phyloP scores from a whole-genome alignment of 2,329 filamentous ascomycete genomes.

The Fusarium decemcellulare region DNA sequence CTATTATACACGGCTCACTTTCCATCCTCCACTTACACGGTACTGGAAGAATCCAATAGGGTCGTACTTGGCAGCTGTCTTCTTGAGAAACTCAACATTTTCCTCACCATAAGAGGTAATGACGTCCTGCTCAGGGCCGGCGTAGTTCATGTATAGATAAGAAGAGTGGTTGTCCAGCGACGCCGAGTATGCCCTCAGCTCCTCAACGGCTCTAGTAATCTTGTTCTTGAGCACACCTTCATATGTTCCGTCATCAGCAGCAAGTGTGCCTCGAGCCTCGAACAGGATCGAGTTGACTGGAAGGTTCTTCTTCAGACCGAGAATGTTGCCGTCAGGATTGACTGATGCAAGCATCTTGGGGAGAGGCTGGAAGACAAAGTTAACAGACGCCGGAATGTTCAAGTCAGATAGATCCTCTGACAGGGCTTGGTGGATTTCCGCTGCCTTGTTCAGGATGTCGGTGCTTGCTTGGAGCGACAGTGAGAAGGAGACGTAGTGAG shows the following conservation, averaged over 20 bases:
- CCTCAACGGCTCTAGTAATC: background rate
- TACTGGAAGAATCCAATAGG: slow-evolving; percentile 10
- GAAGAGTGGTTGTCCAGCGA: background rate
- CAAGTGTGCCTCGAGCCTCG: background rate
- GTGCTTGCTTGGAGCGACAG: background rate
- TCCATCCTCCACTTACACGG: slow-evolving; percentile 6
- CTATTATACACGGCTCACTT: background rate
- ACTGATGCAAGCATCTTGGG: background rate
- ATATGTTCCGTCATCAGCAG: background rate
- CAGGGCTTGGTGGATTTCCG: background rate
- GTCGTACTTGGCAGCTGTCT: slow-evolving; percentile 6
- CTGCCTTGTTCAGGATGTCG: background rate
- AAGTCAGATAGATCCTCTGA: background rate
- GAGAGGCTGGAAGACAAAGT: slow-evolving; percentile 10
- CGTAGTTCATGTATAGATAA: slow-evolving; percentile 22
- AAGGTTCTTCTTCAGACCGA: background rate
- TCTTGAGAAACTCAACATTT: background rate
- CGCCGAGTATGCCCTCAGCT: slow-evolving; percentile 1
- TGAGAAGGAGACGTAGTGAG: background rate
- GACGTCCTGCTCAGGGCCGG: background rate
- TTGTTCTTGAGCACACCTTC: background rate
- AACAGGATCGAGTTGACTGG: slow-evolving; percentile 1
- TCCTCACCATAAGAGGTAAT: background rate
- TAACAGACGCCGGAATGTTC: slow-evolving; percentile 1
- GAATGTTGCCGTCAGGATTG: background rate